Evolutionary conservation across 106 monocot genomes (phyloP), one percentile per base, ranked within the genome.

Genomic region (Apostasia shenzhenica): DNA sequence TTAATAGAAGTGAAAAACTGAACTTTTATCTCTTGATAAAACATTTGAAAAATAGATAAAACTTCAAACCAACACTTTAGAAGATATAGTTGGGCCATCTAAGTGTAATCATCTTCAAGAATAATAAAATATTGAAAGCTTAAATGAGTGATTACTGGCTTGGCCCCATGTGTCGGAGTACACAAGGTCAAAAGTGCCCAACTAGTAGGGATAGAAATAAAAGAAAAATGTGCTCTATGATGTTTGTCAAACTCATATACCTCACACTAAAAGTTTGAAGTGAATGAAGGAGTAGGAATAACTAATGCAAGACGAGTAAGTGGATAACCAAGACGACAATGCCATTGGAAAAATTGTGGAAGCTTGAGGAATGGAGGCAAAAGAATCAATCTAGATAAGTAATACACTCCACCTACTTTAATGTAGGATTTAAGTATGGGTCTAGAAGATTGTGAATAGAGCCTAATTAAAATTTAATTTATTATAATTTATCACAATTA

Each of bases 21-120:
- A 50, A 50, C 3, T 50, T 50, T 57, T 57, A 57, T 57, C 37
- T 57, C 37, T 57, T 57, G 57, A 57, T 57, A 57, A 57, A 26
- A 26, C 37, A 14, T 26, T 57, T 57, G 14, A 26, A 57, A 14
- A 57, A 26, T 26, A 26, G 5, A 38, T 57, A 2, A 57, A 57
- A 57, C 26, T 26, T 57, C 6, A 57, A 14, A 57, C 0, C 37
- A 4, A 57, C 5, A 2, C 6, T 57, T 57, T 38, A 57, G 37
- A 57, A 39, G 26, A 37, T 57, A 57, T 57, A 57, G 2, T 37
- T 26, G 37, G 1, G 6, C 37, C 6, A 57, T 57, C 37, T 0
- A 4, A 57, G 57, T 57, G 57, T 14, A 26, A 14, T 57, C 57
- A 4, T 3, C 37, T n/a, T 14, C 37, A 14, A 26, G 37, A 6